Evolutionary conservation across 2,329 filamentous ascomycete species (phyloP).

Genomic region (Colletotrichum eleusines): DNA sequence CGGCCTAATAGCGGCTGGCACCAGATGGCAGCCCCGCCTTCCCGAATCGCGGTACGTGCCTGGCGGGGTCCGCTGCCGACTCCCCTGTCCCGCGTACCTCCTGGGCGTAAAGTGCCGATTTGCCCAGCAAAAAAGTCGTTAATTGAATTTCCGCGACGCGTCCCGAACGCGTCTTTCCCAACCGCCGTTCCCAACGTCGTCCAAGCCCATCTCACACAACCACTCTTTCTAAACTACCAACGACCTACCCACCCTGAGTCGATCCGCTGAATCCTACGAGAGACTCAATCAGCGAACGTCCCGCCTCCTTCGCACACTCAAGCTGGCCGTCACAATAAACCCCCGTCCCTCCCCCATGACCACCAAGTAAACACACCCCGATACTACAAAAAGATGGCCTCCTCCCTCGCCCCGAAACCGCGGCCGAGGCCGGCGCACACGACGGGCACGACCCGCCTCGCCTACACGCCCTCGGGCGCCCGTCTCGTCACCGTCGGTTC

Average conservation of each 20-base stretch:
- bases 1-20: not conserved
- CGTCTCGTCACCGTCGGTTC: constrained; percentile 91
- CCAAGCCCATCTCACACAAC: not conserved
- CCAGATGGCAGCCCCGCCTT: not conserved
- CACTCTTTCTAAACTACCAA: not conserved
- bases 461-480: constrained; percentile 89
- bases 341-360: not conserved
- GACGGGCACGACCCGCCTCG: constrained; percentile 85
- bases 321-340: not conserved
- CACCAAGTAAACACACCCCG: not conserved
- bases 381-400: constrained; percentile 45
- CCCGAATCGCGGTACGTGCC: not conserved
- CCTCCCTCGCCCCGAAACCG: constrained; percentile 60
- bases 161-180: constrained; percentile 53
- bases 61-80: constrained; percentile 9
- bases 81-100: not conserved
- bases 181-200: not conserved
- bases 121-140: constrained; percentile 41
- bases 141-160: constrained; percentile 55
- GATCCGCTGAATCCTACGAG: not conserved
- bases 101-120: constrained; percentile 2
- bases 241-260: not conserved
- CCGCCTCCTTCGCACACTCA: no score
- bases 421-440: constrained; percentile 81
- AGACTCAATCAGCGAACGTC: not conserved